A percentile compares a stretch with the other conserved stretches of the same genome.
phyloP scores from a whole-genome alignment of 23 red algal genomes.

The Agarophyton chilense region DNA sequence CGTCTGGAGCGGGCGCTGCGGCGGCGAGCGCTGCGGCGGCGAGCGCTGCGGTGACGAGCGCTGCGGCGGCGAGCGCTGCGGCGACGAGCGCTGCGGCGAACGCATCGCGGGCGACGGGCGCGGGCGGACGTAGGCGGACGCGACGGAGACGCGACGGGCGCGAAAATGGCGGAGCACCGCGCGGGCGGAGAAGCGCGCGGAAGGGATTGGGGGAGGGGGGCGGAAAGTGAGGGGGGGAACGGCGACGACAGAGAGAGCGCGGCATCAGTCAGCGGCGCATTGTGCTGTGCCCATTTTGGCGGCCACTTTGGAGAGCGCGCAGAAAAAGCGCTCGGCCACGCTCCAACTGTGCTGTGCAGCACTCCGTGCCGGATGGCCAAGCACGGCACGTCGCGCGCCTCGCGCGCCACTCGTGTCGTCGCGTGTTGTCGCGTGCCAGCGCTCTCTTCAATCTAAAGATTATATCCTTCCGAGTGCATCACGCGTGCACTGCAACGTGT shows the following conservation, averaged over 20 bases:
- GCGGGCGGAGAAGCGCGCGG: not conserved
- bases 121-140: not conserved
- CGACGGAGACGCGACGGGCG: not conserved
- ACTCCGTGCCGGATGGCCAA: not conserved
- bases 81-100: slow-evolving; percentile 26
- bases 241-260: not conserved
- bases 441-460: too few species aligned
- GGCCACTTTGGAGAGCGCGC: too few species aligned
- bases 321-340: not conserved
- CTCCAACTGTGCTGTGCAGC: not conserved
- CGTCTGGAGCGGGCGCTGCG: not conserved
- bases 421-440: too few species aligned
- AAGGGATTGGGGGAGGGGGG: too few species aligned
- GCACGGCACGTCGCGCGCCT: slow-evolving; percentile 1
- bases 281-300: too few species aligned
- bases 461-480: too few species aligned
- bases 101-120: not conserved
- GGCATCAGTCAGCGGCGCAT: too few species aligned
- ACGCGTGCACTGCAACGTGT: too few species aligned
- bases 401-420: not conserved
- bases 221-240: too few species aligned
- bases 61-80: slow-evolving; percentile 1
- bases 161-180: not conserved
- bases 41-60: slow-evolving; percentile 12
- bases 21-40: slow-evolving; percentile 8